Base-by-base conservation (phyloP, 495 filamentous ascomycete genomes). In the Podospora pseudoanserina region DNA sequence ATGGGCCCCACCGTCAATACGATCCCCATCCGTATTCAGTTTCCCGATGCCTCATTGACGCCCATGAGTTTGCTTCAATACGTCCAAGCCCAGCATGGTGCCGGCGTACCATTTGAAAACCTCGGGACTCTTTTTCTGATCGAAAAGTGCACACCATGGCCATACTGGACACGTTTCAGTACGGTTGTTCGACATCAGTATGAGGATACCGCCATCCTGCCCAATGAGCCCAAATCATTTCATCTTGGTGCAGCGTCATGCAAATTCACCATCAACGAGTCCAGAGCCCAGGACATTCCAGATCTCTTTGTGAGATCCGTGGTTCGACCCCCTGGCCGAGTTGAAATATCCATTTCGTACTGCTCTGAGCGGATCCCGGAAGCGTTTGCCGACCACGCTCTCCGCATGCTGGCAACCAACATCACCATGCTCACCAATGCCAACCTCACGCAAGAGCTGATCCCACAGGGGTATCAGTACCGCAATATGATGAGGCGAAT, bases 121-220 rank as follows among this genome's bases (percentile, higher is more conserved):
- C 71, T 83, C 18, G 79, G 81, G 16, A 74, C 74, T n/a, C 72
- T 79, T 13, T 73, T 75, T 20, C 79, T 84, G 58, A 73, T 84
- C 3, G 79, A 81, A 66, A 82, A 80, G 49, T 82, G 79, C 66
- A 84, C 82, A 15, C 65, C 77, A 0, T 84, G 82, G 82, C 80
- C 81, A 3, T 80, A 82, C 27, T 84, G 82, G 82, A 80, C 79
- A 5, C 80, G 80, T 1, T 82, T 84, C 70, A 82, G 80, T 70
- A 79, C 76, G 0, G 67, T 82, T 13, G 76, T 84, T 3, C 79
- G 79, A 58, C 82, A 83, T 60, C 79, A 78, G 67, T 73, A 70
- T 69, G 76, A 81, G 56, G 77, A 80, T 62, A 73, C 72, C 2
- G 72, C 73, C 26, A 75, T 79, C 64, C 69, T 60, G 63, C 72